Conservation (phyloP, 2,329 filamentous ascomycete species). For the Ascochyta pisi region DNA sequence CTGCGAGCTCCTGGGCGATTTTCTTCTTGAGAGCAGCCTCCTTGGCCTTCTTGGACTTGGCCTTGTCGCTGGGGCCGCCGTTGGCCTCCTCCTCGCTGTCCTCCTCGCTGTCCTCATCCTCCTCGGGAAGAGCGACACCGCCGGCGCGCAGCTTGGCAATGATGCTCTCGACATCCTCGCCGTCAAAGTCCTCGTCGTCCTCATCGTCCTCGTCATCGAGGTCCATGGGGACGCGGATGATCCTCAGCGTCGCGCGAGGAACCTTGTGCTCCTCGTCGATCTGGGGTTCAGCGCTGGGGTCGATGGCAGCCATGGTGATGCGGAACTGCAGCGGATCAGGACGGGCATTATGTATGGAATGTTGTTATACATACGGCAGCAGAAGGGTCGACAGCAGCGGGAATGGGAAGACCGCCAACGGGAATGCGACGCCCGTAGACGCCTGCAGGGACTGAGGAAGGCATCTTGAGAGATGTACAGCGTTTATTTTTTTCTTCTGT, state of each 20-base stretch:
- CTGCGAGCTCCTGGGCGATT: conserved; percentile 71
- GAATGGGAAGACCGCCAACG: conserved; percentile 80
- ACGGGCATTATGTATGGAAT: neutral
- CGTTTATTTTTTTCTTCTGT: conserved; percentile 2
- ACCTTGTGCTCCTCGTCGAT: conserved; percentile 53
- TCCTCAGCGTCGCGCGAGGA: conserved; percentile 85
- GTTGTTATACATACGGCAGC: conserved; percentile 72
- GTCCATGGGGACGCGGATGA: conserved; percentile 75
- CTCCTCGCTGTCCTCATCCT: conserved; percentile 54
- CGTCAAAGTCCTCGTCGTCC: conserved; percentile 55
- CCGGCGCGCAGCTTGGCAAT: conserved; percentile 44
- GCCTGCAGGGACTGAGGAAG: conserved; percentile 65
- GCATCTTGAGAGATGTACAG: conserved; percentile 40
- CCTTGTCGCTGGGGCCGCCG: conserved; percentile 88
- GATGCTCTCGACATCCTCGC: conserved; percentile 54
- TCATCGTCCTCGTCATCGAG: conserved; percentile 65
- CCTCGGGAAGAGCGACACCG: conserved; percentile 43
- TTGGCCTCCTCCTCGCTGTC: conserved; percentile 77
- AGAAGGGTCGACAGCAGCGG: conserved; percentile 75
- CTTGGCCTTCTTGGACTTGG: conserved; percentile 86
- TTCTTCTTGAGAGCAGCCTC: conserved; percentile 79
- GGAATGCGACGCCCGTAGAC: conserved; percentile 94
- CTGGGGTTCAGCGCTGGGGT: conserved; percentile 74
- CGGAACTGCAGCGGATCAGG: conserved; percentile 71
- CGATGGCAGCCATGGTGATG: conserved; percentile 98